Conservation (phyloP, 2,329 filamentous ascomycete species). For the Apiospora kogelbergensis region DNA sequence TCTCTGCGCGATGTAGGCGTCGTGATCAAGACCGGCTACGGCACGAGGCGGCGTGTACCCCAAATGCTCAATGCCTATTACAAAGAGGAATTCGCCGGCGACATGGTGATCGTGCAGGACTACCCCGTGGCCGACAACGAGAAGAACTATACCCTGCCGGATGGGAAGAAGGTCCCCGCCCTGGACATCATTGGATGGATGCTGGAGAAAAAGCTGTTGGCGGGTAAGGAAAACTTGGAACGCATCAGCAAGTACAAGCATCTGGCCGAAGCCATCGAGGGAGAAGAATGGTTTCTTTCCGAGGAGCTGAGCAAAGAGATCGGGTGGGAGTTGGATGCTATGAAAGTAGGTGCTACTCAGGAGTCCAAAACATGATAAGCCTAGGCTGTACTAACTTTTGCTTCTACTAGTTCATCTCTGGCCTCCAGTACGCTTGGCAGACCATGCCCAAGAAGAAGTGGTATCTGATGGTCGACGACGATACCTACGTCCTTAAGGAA, state of each 20-base stretch:
- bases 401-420: constrained; percentile 48
- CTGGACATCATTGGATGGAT: constrained; percentile 35
- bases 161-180: constrained; percentile 27
- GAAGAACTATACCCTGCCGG: constrained; percentile 22
- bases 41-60: constrained; percentile 48
- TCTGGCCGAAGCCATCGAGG: constrained; percentile 31
- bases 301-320: constrained; percentile 31
- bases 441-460: constrained; percentile 55
- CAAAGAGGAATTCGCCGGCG: constrained; percentile 37
- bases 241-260: constrained; percentile 31
- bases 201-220: constrained; percentile 27
- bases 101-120: constrained; percentile 51
- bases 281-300: constrained; percentile 32
- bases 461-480: constrained; percentile 59
- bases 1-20: constrained; percentile 47
- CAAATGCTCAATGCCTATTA: constrained; percentile 48
- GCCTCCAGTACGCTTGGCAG: constrained; percentile 51
- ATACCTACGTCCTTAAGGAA: constrained; percentile 53
- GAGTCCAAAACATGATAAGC: not conserved
- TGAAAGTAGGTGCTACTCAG: constrained; percentile 29
- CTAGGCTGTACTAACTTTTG: not conserved
- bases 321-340: constrained; percentile 36
- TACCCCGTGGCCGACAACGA: constrained; percentile 37
- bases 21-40: constrained; percentile 57
- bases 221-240: constrained; percentile 28